Conservation (phyloP, 352 stramenopile genomes). For the Globisporangium irregulare region DNA sequence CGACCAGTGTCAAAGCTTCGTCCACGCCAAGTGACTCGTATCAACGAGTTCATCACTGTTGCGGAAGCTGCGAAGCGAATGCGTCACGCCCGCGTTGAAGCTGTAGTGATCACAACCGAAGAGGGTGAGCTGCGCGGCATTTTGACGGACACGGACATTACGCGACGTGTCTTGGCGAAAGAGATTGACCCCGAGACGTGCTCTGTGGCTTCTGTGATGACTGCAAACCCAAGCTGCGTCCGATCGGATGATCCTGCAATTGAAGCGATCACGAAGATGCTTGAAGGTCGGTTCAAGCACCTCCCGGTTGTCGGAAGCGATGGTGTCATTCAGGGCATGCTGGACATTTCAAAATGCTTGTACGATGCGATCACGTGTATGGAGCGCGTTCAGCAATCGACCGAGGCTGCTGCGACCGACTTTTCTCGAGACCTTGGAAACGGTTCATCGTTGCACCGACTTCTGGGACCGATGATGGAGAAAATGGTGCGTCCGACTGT, state of each 20-base stretch:
- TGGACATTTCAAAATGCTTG: slow-evolving; percentile 90
- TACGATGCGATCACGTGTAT: slow-evolving; percentile 87
- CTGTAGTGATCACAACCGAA: slow-evolving; percentile 83
- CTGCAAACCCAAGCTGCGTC: slow-evolving; percentile 75
- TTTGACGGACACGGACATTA: slow-evolving; percentile 86
- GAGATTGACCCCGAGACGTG: slow-evolving; percentile 80
- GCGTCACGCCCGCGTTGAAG: slow-evolving; percentile 78
- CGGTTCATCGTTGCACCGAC: slow-evolving; percentile 62
- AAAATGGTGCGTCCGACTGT: slow-evolving; percentile 88
- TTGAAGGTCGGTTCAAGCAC: slow-evolving; percentile 87
- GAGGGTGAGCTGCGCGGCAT: slow-evolving; percentile 82
- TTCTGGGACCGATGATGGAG: slow-evolving; percentile 86
- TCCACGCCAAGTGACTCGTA: slow-evolving; percentile 73
- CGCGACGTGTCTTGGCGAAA: slow-evolving; percentile 72
- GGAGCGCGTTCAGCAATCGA: slow-evolving; percentile 86
- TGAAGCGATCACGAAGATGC: slow-evolving; percentile 88
- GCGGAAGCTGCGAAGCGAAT: slow-evolving; percentile 78
- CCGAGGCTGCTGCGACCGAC: slow-evolving; percentile 69
- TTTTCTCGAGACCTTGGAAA: slow-evolving; percentile 76
- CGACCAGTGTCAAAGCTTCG: slow-evolving; percentile 79
- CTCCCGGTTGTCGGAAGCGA: slow-evolving; percentile 74
- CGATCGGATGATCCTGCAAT: slow-evolving; percentile 79
- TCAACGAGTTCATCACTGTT: slow-evolving; percentile 87
- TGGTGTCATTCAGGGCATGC: slow-evolving; percentile 74
- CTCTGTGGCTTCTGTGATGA: slow-evolving; percentile 83